These are phyloP conservation scores for Paecilomyces formosus DNA, from an alignment of 2,329 filamentous ascomycete genomes.

Conservation along the genomic window DNA sequence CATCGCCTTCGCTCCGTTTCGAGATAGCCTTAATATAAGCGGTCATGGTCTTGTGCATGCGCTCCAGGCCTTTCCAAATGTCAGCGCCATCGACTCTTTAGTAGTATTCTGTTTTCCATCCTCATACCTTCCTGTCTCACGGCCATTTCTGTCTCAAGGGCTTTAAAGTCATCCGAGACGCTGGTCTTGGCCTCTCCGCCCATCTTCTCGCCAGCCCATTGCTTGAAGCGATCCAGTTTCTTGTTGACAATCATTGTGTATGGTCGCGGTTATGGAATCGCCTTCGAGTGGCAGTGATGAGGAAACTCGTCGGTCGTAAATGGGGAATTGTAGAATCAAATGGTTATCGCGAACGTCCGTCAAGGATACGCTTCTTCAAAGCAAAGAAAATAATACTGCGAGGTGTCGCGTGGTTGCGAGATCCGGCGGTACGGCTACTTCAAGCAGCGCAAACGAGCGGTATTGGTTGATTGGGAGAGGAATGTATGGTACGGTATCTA, in stretches of 20 bases:
- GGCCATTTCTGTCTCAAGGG: conserved; percentile 81
- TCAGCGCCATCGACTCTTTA: not conserved
- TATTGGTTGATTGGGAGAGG: not conserved
- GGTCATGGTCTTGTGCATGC: conserved; percentile 77
- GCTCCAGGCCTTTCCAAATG: conserved; percentile 66
- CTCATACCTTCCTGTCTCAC: conserved; percentile 73
- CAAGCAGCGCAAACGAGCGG: not conserved
- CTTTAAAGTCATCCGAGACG: conserved; percentile 85
- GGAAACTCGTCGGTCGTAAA: not conserved
- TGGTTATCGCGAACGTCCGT: not conserved
- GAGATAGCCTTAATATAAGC: conserved; percentile 81
- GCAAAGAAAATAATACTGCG: not conserved
- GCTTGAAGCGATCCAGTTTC: conserved; percentile 90
- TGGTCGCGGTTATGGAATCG: not conserved
- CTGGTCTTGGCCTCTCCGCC: conserved; percentile 80
- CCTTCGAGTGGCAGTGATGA: not conserved
- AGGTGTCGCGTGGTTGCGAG: not conserved
- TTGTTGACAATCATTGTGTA: conserved; percentile 61
- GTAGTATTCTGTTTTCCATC: conserved; percentile 2
- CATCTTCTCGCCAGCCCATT: conserved; percentile 98
- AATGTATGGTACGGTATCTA: no score
- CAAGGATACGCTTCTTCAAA: not conserved
- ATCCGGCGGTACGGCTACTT: not conserved
- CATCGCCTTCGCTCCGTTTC: conserved; percentile 75
- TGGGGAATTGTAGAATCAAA: not conserved